Base-by-base conservation (phyloP, 2,329 filamentous ascomycete genomes). In the Zymoseptoria crescenta region DNA sequence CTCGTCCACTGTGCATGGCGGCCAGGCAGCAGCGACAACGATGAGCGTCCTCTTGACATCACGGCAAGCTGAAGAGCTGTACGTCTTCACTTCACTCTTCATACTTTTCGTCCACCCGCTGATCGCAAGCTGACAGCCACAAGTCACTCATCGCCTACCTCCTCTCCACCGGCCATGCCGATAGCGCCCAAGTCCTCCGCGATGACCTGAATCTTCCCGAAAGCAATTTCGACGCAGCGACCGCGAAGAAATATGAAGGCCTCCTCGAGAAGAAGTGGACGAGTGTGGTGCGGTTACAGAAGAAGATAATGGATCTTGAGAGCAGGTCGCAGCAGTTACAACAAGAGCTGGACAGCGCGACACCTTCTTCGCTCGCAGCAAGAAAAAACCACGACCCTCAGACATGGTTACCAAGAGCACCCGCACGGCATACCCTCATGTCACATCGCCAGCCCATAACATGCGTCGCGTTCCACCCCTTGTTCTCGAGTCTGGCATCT, bases 261-360 rank as follows among this genome's bases (percentile, higher is more conserved):
- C 76, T 97, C 28, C 77, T 97, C 66, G 93, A 97, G 81, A 96
- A 96, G 83, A 97, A 97, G 80, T 97, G 93, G 93, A 97, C 93
- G 20, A 94, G 91, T 69, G 88, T 97, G 28, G 91, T 96, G 69
- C 83, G 93, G 62, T 76, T 97, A 74, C 93, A 97, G 77, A 96
- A 96, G 76, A 97, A 96, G 88, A 95, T 96, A 70, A 91, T 96
- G 85, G 93, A 97, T 64, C 83, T 96, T 19, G 93, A 96, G 76
- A 83, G 87, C 58, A 84, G 85, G 71, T 88, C 86, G 69, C 76
- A 82, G 21, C 79, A 81, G 27, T 79, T 96, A 35, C 92, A 96
- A 76, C 82, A 83, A 61, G 93, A 96, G 74, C 78, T 96, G 63
- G 90, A 96, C 72, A 89, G 83, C 63, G 87, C 89, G 48, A 96